phyloP scores from a whole-genome alignment of 2,329 filamentous ascomycete genomes.

The Alternaria solani region DNA sequence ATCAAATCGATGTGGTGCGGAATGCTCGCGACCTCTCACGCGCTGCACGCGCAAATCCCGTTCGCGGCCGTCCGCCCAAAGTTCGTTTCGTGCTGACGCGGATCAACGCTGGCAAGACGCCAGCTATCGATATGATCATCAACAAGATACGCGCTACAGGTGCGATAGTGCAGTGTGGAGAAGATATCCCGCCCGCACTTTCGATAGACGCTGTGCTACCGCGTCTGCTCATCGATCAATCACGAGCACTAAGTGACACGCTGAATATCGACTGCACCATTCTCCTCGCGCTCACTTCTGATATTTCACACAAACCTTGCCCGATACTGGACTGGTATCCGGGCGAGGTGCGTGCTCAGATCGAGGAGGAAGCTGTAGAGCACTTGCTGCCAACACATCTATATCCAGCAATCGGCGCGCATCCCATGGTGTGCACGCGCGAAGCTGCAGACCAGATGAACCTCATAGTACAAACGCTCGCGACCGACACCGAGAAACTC shows the following conservation, averaged over 20 bases:
- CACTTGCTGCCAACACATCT: constrained; percentile 68
- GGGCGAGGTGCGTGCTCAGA: constrained; percentile 68
- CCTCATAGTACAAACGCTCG: constrained; percentile 50
- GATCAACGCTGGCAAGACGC: constrained; percentile 59
- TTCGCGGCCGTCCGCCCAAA: constrained; percentile 67
- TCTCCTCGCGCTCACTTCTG: constrained; percentile 75
- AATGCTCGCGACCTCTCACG: constrained; percentile 66
- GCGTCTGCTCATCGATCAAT: constrained; percentile 51
- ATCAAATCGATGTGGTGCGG: constrained; percentile 66
- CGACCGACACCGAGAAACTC: constrained; percentile 54
- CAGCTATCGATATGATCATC: constrained; percentile 66
- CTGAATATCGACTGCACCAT: constrained; percentile 74
- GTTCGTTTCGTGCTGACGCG: constrained; percentile 69
- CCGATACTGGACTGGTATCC: constrained; percentile 63
- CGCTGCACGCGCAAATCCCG: constrained; percentile 64
- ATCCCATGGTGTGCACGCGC: constrained; percentile 69
- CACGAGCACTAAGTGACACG: constrained; percentile 51
- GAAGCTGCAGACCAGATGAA: constrained; percentile 71
- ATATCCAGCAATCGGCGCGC: constrained; percentile 67
- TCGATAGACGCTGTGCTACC: constrained; percentile 38
- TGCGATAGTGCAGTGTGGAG: constrained; percentile 44
- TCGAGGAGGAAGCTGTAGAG: constrained; percentile 69
- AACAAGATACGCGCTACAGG: constrained; percentile 63
- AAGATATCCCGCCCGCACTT: constrained; percentile 34
- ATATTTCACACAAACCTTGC: constrained; percentile 69